phyloP scores from a whole-genome alignment of 2,329 filamentous ascomycete genomes.

The Cladosporium sp. region DNA sequence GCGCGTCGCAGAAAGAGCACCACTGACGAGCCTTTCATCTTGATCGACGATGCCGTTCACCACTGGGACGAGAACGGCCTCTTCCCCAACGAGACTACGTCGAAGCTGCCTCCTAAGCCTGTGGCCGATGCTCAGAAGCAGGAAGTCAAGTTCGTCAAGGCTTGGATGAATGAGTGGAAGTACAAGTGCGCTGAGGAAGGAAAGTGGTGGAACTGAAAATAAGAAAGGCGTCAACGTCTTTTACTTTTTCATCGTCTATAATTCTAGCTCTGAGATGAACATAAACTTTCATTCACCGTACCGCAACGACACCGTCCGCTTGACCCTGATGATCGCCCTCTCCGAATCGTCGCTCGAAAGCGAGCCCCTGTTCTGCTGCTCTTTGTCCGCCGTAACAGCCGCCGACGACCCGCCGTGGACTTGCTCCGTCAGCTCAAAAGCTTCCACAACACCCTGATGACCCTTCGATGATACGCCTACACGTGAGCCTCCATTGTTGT shows the following conservation, averaged over 20 bases:
- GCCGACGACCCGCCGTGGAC: background rate
- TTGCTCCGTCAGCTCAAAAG: background rate
- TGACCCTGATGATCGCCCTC: background rate
- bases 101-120: constrained; percentile 54
- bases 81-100: constrained; percentile 58
- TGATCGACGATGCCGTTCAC: constrained; percentile 72
- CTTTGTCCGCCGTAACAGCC: background rate
- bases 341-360: constrained; percentile 1
- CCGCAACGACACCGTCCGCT: background rate
- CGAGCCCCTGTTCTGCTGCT: background rate
- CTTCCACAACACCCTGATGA: background rate
- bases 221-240: background rate
- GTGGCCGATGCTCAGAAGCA: constrained; percentile 57
- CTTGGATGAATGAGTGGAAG: constrained; percentile 63
- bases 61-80: constrained; percentile 48
- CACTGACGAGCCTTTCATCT: constrained; percentile 62
- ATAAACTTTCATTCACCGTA: background rate
- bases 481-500: background rate
- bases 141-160: constrained; percentile 59
- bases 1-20: constrained; percentile 50
- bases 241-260: background rate
- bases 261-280: background rate
- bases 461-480: background rate
- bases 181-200: constrained; percentile 11
- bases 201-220: constrained; percentile 6